Evolutionary conservation across 2,329 filamentous ascomycete genomes (phyloP).

Genomic region (Venturia nashicola): DNA sequence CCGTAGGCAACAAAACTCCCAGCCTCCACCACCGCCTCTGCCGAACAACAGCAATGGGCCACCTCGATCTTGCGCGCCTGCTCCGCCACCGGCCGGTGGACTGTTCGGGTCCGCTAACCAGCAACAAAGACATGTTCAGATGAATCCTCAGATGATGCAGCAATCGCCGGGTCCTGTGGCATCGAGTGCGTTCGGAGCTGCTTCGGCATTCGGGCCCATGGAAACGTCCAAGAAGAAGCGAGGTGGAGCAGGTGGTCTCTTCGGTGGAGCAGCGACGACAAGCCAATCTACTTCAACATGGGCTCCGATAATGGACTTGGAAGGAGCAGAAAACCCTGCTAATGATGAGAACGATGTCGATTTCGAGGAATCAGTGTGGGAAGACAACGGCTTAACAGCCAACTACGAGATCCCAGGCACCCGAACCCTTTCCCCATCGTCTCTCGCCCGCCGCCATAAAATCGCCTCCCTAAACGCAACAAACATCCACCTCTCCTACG

Average conservation of each 20-base stretch:
- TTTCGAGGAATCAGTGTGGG: constrained; percentile 42
- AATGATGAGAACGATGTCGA: constrained; percentile 19
- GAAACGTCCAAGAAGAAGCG: constrained; percentile 9
- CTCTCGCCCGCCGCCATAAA: constrained; percentile 38
- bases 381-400: constrained; percentile 47
- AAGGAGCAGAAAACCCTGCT: constrained; percentile 9
- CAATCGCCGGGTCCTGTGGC: constrained; percentile 3
- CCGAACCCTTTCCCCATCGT: constrained; percentile 43
- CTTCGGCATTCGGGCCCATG: neutral
- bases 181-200: neutral
- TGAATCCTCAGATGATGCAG: neutral
- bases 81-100: neutral
- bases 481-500: constrained; percentile 39
- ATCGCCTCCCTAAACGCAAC: constrained; percentile 43
- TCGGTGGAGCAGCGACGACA: neutral
- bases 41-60: neutral
- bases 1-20: neutral
- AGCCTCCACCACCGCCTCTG: too few relatives aligned
- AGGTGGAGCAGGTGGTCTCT: neutral
- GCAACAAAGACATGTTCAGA: neutral
- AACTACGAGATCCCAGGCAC: constrained; percentile 48
- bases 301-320: neutral
- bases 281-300: neutral
- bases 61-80: too few relatives aligned
- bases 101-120: neutral